Evolutionary conservation across 345 rosid species (phyloP), one percentile per base, ranked within the genome.

Genomic region (Draba incana): DNA sequence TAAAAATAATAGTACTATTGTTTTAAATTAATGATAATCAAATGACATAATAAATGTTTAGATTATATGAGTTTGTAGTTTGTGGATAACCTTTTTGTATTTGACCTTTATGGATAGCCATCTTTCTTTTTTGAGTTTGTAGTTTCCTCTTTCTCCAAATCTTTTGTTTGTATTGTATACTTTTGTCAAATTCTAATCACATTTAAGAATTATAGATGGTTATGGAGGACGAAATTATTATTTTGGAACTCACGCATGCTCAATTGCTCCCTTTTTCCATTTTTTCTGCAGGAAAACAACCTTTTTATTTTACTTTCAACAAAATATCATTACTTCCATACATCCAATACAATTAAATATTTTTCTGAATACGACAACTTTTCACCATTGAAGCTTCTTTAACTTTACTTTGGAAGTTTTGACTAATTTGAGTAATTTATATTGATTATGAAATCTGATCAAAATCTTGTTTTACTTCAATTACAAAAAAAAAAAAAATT

Each of bases 181-280:
- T 48, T 63, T 37, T 12, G 8, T 20, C 55, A 33, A 63, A 63
- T 16, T 10, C 6, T 55, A 33, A 7, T 57, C 28, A 5, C 44
- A 35, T 37, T 37, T 3, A 35, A 23, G 28, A 38, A 57, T 10
- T 6, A 39, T 39, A n/a, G 10, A 39, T 1, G 31, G 62, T 63
- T 62, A 16, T 43, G 33, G 45, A 31, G 44, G 2, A 43, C 9
- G 43, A 13, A 38, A 67, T 67, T 0, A 31, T 45, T 55, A 5
- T 33, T 55, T 16, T 33, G 35, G 43, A 16, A 30, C 54, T 46
- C 56, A 46, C 72, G 64, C 71, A 41, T 67, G 55, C 54, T 39
- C 58, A 41, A 61, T 59, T 46, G 11, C 11, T 25, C 56, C 6
- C 6, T 1, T 11, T 51, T 51, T 51, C 33, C 27, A 7, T 10